Base-by-base conservation (phyloP, 1,284 basidiomycete genomes). In the Termitomyces sp. region DNA sequence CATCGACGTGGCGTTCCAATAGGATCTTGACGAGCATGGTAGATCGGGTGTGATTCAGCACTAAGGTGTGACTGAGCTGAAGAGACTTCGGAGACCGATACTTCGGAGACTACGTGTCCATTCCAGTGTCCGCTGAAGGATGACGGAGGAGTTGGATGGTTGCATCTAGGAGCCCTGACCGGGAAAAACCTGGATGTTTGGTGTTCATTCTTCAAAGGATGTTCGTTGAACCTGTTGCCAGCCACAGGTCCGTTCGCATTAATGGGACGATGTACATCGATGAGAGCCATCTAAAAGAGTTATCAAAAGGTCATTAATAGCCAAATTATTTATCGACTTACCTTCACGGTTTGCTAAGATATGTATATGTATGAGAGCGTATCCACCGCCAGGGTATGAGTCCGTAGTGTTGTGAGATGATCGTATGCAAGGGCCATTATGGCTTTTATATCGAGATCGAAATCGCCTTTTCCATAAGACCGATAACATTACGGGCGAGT, bases 1-100 rank as follows among this genome's bases (percentile, higher is more conserved):
- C 10, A 34, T 46, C 11, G 35, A 33, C 43, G 35, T 7, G 28
- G 49, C 7, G 43, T 43, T 39, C 49, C 50, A 14, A 51, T 44
- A 24, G 50, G 34, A 30, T 31, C 19, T 13, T 45, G 43, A 13
- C 5, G 37, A 45, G 19, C 3, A 26, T n/a, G 19, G n/a, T 9
- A 37, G 11, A 24, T 13, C 5, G 8, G 26, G 21, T 7, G 7
- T 30, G 16, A 46, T 16, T 7, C 21, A 7, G 3, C 6, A 21
- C 9, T 14, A 18, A 10, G n/a, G 35, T 34, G 9, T 9, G 45
- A 46, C 34, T 37, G 45, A 35, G 10, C 4, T 18, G 45, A 37
- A 11, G 45, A 46, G 28, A 28, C 4, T 4, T 28, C 8, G 8
- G 4, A 28, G n/a, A 26, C 10, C 1, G 45, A 46, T 46, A 16